Conservation (phyloP, 371 early-diverging fungal species). For the Mortierella sp. region DNA sequence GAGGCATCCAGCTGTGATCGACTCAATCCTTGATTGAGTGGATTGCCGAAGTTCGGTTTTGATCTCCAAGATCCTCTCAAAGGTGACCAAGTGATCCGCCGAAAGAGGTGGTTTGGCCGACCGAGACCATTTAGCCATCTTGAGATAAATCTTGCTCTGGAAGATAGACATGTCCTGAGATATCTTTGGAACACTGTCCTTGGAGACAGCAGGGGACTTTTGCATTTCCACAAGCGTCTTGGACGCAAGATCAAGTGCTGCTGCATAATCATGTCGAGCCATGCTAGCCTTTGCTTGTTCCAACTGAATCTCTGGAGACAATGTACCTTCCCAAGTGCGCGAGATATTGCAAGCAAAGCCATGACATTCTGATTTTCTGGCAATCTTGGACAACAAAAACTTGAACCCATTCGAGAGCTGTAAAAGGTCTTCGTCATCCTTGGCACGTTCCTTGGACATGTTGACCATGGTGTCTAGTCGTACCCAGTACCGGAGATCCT, state of each 20-base stretch:
- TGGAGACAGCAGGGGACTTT: background rate
- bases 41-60: slow-evolving; percentile 14
- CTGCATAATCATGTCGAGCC: slow-evolving; percentile 41
- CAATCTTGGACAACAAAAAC: slow-evolving; percentile 45
- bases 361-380: slow-evolving; percentile 43
- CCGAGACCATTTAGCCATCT: slow-evolving; percentile 52
- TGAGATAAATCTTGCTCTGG: slow-evolving; percentile 46
- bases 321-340: slow-evolving; percentile 32
- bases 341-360: slow-evolving; percentile 41
- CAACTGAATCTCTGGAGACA: slow-evolving; percentile 39
- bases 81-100: slow-evolving; percentile 16
- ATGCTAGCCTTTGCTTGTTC: slow-evolving; percentile 50
- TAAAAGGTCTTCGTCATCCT: slow-evolving; percentile 10
- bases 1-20: slow-evolving; percentile 34
- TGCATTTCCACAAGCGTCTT: slow-evolving; percentile 22
- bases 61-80: slow-evolving; percentile 27
- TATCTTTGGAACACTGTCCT: background rate
- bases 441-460: slow-evolving; percentile 27
- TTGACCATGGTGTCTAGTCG: slow-evolving; percentile 46
- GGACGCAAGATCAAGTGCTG: slow-evolving; percentile 23
- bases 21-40: slow-evolving; percentile 33
- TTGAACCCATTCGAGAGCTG: slow-evolving; percentile 45
- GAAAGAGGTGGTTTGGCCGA: slow-evolving; percentile 40
- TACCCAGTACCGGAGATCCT: slow-evolving; percentile 42
- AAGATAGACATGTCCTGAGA: slow-evolving; percentile 9